phyloP scores from a whole-genome alignment of 228 moss, liverwort and hornwort genomes.

The Sphagnum fallax region DNA sequence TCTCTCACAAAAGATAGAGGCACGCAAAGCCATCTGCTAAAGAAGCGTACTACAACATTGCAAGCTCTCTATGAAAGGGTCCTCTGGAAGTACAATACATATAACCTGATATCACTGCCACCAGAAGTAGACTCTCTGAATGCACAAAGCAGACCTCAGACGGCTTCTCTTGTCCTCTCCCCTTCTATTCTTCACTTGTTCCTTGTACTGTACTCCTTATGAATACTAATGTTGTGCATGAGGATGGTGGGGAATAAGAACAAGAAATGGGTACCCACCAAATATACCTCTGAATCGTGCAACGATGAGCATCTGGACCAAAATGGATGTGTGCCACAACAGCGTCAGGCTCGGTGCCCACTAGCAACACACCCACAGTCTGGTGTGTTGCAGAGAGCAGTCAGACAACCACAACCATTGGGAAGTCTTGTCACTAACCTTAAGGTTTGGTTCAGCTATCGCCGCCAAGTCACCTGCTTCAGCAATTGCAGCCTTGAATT shows the following conservation, averaged over 20 bases:
- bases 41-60: no score
- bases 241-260: background rate
- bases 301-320: constrained; percentile 47
- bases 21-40: no score
- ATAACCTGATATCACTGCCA: no score
- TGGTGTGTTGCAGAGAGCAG: constrained; percentile 54
- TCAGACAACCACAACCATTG: constrained; percentile 58
- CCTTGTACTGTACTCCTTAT: no score
- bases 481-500: constrained; percentile 98
- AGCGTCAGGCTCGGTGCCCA: constrained; percentile 43
- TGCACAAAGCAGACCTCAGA: no score
- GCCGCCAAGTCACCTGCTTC: constrained; percentile 99
- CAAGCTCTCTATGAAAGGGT: no score
- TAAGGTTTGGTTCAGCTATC: constrained; percentile 99
- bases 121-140: no score
- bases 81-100: no score
- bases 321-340: constrained; percentile 50
- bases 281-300: constrained; percentile 73
- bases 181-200: no score
- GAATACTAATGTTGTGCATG: no score
- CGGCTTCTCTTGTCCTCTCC: no score
- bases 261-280: constrained; percentile 59
- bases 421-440: constrained; percentile 90
- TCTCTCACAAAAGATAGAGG: no score
- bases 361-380: constrained; percentile 50